Evolutionary conservation across 2,329 filamentous ascomycete species (phyloP), one percentile per base, ranked within the genome.

Genomic region (Pseudogymnoascus sp.): DNA sequence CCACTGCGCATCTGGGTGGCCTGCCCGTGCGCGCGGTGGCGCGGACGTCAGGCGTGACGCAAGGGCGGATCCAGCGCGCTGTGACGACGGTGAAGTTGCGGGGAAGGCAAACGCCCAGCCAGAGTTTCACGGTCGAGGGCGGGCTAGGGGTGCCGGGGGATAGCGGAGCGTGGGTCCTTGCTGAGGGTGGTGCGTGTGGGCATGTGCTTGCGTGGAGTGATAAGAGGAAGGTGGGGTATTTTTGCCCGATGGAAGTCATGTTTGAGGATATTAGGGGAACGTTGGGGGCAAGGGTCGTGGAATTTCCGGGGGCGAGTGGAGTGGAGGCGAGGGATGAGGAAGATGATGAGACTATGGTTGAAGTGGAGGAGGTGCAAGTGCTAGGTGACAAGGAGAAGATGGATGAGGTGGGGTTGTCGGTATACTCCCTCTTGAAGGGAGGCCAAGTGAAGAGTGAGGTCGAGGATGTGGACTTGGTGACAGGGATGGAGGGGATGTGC

Each of bases 231-330:
- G 87, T 91, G 4, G 92, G 92, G 0, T 97, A 96, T 74, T 95
- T 97, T 65, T 95, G 91, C 65, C 93, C 93, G 0, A 97, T 97
- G 93, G 90, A 97, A 63, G 83, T 97, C 2, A 77, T 96, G 11
- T 80, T 97, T 9, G 84, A 88, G 28, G 93, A 97, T 71, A 96
- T 97, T 63, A 88, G 87, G 28, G 84, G 89, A 66, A 92, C 88
- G 0, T 78, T 97, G 0, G 84, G 87, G 21, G 91, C 91, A 0
- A 76, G 77, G 1, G 82, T 85, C 25, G 84, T 96, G n/a, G 80
- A 82, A 4, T 80, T 96, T 0, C 91, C 91, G 0, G 88, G 34
- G 11, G 59, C 36, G 14, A 60, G 18, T 23, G 14, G 7, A 16
- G 23, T 60, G 34, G 59, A 60, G 34, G 16, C 21, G 18, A 7